Evolutionary conservation across 805 yeast species (phyloP), one percentile per base, ranked within the genome.

Genomic region (Pichia eremophila): DNA sequence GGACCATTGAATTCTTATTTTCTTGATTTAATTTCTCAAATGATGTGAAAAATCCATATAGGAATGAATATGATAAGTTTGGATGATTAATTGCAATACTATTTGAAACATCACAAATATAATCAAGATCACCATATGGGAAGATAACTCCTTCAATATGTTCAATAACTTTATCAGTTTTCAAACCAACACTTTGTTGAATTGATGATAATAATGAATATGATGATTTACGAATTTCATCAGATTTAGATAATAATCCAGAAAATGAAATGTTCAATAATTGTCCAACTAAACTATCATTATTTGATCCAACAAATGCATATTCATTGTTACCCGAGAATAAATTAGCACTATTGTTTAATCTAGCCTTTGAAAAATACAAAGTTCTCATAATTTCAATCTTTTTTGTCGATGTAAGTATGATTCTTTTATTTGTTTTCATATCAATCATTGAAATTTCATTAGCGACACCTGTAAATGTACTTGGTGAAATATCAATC

Each of bases 301-400:
- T 50, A 40, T 40, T 54, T 9, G 61, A 34, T 58, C 79, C 68
- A 39, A 69, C 71, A 17, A 56, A 67, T 45, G 62, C 65, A 7
- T 61, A 66, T 0, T 52, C 32, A 19, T 55, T 59, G 31, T 51
- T 50, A 8, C 46, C 54, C 4, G 36, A 14, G 15, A 14, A 34
- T 12, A 34, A 12, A 34, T 34, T 34, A 5, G 5, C 11, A 29
- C 8, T 34, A 36, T 57, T 54, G 9, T 63, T 57, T 29, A 66
- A 67, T 44, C 71, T 73, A 18, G 79, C 79, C 46, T 82, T 78
- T 0, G 88, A 76, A 55, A 81, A 83, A 54, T 83, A 81, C 39
- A 85, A 61, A 51, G 83, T 75, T 54, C 89, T 70, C 64, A 85
- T 73, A n/a, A 85, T 81, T 55, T 84, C 91, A 46, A 75, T 59